phyloP scores from a whole-genome alignment of 2,329 filamentous ascomycete species.

The Esteya vermicola region DNA sequence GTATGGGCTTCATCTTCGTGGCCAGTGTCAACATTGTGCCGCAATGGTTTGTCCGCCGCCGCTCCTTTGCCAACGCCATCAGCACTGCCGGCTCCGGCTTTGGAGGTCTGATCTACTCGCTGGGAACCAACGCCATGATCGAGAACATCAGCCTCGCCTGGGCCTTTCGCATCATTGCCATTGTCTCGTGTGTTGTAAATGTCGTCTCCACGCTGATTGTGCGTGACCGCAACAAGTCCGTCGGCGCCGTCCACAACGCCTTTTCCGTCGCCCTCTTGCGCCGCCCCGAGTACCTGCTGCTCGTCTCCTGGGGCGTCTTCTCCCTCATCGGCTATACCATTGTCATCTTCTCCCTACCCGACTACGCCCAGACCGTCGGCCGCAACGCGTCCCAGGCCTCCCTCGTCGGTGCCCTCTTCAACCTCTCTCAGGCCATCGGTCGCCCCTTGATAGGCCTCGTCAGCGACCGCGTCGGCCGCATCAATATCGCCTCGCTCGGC shows the following conservation, averaged over 20 bases:
- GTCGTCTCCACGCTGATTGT: slow-evolving; percentile 47
- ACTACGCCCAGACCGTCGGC: slow-evolving; percentile 56
- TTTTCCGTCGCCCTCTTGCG: slow-evolving; percentile 53
- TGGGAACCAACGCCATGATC: slow-evolving; percentile 57
- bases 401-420: slow-evolving; percentile 59
- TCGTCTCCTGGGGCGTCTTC: slow-evolving; percentile 55
- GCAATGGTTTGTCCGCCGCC: slow-evolving; percentile 58
- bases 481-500: slow-evolving; percentile 56
- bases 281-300: slow-evolving; percentile 45
- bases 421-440: slow-evolving; percentile 51
- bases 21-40: slow-evolving; percentile 52
- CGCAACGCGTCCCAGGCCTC: slow-evolving; percentile 53
- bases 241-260: slow-evolving; percentile 51
- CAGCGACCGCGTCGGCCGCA: slow-evolving; percentile 53
- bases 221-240: slow-evolving; percentile 55
- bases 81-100: slow-evolving; percentile 57
- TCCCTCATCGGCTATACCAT: slow-evolving; percentile 62
- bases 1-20: slow-evolving; percentile 66
- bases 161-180: slow-evolving; percentile 52
- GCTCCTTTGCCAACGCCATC: slow-evolving; percentile 57
- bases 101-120: slow-evolving; percentile 57
- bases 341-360: slow-evolving; percentile 62
- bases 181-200: slow-evolving; percentile 51
- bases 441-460: slow-evolving; percentile 59
- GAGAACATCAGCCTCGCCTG: slow-evolving; percentile 46